Evolutionary conservation across 768 basidiomycete species (phyloP), one percentile per base, ranked within the genome.

Genomic region (Phylloporus scabripes): DNA sequence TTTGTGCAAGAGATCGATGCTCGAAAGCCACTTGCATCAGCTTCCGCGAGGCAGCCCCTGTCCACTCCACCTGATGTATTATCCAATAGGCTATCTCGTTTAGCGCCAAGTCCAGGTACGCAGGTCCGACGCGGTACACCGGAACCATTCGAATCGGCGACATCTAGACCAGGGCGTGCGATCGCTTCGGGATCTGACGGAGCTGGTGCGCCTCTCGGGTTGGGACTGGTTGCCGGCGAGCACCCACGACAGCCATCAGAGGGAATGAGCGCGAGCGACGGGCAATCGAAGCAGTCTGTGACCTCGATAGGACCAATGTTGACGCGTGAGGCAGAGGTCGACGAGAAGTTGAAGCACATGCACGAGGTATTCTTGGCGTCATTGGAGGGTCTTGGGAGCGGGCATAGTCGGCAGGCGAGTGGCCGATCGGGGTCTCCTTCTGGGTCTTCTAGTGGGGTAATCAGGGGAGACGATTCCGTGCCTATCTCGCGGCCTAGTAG

Each of bases 1-100:
- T 90, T 89, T 57, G 83, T 90, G 36, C 82, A 84, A 59, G 83
- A 88, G 41, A 87, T 87, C 43, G 87, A 87, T 56, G 70, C 77
- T 21, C 74, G 84, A 21, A 82, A 81, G 58, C 86, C 87, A 3
- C 70, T 90, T 7, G 56, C 58, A 31, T 60, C 49, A 6, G 56
- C 42, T n/a, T 49, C 47, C 21, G 55, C 58, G 21, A 51, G 61
- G 29, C 56, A 49, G 29, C 50, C 59, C 7, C 24, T 39, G 15
- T 40, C 54, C 9, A 21, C 10, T 1, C 29, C 50, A 1, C 28
- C 49, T 1, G 53, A 53, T 7, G 17, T 11, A 1, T 5, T 21
- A n/a, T n/a, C 58, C 2, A 18, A n/a, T 3, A 15, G 48, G 23
- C 7, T 23, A 2, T 29, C 45, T n/a, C 17, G 14, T 4, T 24